phyloP scores from a whole-genome alignment of 495 filamentous ascomycete species.

The Neurospora sp. region DNA sequence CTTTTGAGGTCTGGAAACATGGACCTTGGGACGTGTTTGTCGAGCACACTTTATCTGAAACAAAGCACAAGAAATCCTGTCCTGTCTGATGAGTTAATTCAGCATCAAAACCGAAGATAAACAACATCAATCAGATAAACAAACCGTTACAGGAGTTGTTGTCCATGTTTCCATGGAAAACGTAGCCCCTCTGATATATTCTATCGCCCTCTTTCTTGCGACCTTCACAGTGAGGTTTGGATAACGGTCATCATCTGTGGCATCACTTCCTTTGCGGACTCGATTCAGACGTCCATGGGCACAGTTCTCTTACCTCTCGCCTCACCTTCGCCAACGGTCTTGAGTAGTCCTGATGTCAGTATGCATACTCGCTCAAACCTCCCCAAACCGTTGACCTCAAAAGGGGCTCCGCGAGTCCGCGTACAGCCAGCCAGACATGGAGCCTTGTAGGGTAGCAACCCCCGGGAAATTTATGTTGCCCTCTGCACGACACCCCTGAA shows the following conservation, averaged over 20 bases:
- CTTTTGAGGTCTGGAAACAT: neutral
- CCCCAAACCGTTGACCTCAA: neutral
- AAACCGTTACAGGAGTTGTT: neutral
- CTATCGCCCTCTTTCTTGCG: neutral
- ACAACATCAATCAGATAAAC: neutral
- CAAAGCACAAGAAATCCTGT: neutral
- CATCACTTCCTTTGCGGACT: neutral
- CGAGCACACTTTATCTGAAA: neutral
- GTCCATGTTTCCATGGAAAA: neutral
- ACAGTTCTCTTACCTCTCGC: neutral
- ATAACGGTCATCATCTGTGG: neutral
- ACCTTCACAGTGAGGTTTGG: neutral
- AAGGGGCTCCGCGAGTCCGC: neutral
- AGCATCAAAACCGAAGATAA: neutral
- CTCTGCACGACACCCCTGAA: neutral
- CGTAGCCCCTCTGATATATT: neutral
- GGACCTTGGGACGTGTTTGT: neutral
- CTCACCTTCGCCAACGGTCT: neutral
- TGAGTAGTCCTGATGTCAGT: neutral
- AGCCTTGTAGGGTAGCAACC: neutral
- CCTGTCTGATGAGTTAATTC: too few species aligned
- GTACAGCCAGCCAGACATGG: neutral
- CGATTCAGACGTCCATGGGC: too few species aligned
- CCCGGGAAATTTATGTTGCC: neutral
- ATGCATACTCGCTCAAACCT: neutral